Conservation (phyloP, 2,329 filamentous ascomycete genomes). For the Colletotrichum ledebouriae region DNA sequence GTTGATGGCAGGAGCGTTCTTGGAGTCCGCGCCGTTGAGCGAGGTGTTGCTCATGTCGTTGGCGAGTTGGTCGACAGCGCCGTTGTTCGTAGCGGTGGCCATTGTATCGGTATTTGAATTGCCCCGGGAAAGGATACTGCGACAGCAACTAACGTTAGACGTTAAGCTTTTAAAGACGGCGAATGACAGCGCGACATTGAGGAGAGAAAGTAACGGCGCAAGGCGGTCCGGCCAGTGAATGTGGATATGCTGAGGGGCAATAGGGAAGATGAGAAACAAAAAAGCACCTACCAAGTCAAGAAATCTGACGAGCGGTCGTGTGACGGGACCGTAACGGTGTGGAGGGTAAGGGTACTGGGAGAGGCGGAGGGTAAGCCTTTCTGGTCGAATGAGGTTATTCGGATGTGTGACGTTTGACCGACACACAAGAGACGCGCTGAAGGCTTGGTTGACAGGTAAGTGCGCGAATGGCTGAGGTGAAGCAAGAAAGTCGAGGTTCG, state of each 20-base stretch:
- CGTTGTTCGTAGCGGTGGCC: slow-evolving; percentile 69
- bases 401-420: slow-evolving; percentile 43
- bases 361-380: slow-evolving; percentile 32
- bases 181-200: neutral
- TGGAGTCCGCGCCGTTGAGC: slow-evolving; percentile 77
- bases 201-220: neutral
- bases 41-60: slow-evolving; percentile 80
- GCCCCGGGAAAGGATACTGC: slow-evolving; percentile 40
- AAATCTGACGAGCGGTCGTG: slow-evolving; percentile 38
- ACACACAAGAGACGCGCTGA: slow-evolving; percentile 42
- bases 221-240: slow-evolving; percentile 13
- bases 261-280: neutral
- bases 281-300: slow-evolving; percentile 40
- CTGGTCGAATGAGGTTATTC: slow-evolving; percentile 32
- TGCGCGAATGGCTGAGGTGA: slow-evolving; percentile 41
- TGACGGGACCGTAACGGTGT: slow-evolving; percentile 27
- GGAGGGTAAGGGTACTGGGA: slow-evolving; percentile 28
- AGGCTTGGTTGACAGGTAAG: slow-evolving; percentile 41
- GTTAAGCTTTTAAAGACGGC: neutral
- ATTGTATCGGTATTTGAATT: slow-evolving; percentile 60
- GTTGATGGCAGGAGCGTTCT: slow-evolving; percentile 76
- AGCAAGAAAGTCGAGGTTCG: slow-evolving; percentile 40
- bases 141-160: slow-evolving; percentile 10
- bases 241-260: slow-evolving; percentile 8
- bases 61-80: slow-evolving; percentile 84